Percentiles rank a stretch among this genome's conserved stretches.
These are phyloP conservation scores for Tubosaeta brunneosetosa DNA, from an alignment of 768 basidiomycete species.

Conservation along the genomic window DNA sequence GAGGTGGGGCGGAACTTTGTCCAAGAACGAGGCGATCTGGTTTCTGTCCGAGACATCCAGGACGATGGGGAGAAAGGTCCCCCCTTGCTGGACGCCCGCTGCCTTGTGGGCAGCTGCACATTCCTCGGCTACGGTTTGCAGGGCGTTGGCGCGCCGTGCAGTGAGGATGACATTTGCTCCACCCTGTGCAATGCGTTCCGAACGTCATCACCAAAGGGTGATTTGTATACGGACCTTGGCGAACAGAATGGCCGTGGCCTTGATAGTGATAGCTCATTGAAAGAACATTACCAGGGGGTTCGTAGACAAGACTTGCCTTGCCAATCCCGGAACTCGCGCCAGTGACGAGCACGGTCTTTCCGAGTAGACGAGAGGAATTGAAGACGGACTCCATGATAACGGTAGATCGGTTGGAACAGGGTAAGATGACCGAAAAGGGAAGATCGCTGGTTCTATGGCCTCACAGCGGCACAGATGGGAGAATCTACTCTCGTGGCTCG, in stretches of 20 bases:
- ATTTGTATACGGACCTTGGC: conserved; percentile 55
- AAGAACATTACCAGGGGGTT: not conserved
- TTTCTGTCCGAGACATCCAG: conserved; percentile 77
- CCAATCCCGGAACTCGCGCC: conserved; percentile 91
- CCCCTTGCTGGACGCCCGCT: conserved; percentile 69
- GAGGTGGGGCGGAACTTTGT: conserved; percentile 66
- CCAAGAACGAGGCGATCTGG: conserved; percentile 65
- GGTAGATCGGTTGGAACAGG: not conserved
- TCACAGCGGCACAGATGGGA: conserved; percentile 35
- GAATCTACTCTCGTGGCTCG: conserved; percentile 50
- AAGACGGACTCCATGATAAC: conserved; percentile 79
- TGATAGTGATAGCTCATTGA: conserved; percentile 1
- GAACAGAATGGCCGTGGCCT: conserved; percentile 87
- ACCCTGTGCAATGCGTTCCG: conserved; percentile 41
- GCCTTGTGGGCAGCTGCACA: conserved; percentile 68
- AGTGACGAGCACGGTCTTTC: conserved; percentile 84
- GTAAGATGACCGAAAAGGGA: too few species aligned
- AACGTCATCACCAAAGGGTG: not conserved
- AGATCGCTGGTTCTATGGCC: too few species aligned
- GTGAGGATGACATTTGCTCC: conserved; percentile 86
- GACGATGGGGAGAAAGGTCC: conserved; percentile 65
- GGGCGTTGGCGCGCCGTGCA: conserved; percentile 70
- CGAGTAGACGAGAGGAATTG: conserved; percentile 72
- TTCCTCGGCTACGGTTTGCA: conserved; percentile 64
- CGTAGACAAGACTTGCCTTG: conserved; percentile 50